These are phyloP conservation scores for Coniochaeta sp. DNA, from an alignment of 2,329 filamentous ascomycete species.

Conservation along the genomic window DNA sequence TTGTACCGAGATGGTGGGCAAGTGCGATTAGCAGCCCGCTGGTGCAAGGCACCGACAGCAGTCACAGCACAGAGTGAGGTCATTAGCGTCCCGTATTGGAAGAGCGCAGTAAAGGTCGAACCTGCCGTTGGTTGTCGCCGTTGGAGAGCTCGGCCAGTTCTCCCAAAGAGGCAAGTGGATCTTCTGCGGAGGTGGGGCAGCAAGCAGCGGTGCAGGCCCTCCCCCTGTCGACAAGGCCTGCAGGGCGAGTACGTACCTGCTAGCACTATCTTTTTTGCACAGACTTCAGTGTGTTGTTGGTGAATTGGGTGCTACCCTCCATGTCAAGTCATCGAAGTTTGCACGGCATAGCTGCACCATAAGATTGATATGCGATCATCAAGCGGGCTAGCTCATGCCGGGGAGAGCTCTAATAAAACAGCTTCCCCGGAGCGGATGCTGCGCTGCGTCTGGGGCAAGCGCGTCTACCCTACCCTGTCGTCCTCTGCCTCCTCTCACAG, in stretches of 20 bases:
- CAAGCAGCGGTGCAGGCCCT: not conserved
- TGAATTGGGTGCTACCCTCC: not conserved
- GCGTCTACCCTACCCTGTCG: not conserved
- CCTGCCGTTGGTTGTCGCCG: not conserved
- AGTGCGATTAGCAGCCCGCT: not conserved
- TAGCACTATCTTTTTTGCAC: no score
- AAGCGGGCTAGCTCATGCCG: not conserved
- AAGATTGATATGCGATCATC: not conserved
- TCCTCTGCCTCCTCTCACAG: not conserved
- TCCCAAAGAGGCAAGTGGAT: not conserved
- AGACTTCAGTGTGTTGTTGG: no score
- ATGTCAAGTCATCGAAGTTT: not conserved
- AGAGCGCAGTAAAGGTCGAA: not conserved
- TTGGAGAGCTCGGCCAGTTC: not conserved
- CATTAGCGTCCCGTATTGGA: not conserved
- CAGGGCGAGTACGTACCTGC: no score
- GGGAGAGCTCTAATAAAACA: not conserved
- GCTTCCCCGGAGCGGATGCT: not conserved
- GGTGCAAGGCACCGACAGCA: constrained; percentile 1
- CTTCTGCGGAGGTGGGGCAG: not conserved
- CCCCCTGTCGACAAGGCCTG: not conserved
- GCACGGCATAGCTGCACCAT: not conserved
- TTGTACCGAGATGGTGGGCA: not conserved
- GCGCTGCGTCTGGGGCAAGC: not conserved
- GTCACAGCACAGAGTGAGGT: not conserved